Conservation (phyloP, 192 early-diverging fungal genomes). For the Rhizophlyctis rosea region DNA sequence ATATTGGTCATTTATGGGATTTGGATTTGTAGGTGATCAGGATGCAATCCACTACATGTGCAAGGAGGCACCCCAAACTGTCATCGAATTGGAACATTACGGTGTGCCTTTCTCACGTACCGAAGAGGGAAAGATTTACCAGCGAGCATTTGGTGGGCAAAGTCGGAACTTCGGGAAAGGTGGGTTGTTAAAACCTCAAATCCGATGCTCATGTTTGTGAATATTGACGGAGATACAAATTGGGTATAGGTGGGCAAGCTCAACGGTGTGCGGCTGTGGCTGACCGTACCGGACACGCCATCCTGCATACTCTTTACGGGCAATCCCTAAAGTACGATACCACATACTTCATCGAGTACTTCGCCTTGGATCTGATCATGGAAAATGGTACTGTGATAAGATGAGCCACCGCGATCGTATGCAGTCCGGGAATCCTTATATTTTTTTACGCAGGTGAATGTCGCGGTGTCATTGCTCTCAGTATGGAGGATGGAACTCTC, state of each 20-base stretch:
- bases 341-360: constrained; percentile 99
- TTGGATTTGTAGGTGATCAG: constrained; percentile 67
- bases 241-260: constrained; percentile 88
- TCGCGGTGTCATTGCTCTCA: constrained; percentile 93
- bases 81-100: constrained; percentile 97
- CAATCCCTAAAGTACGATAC: constrained; percentile 94
- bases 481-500: constrained; percentile 97
- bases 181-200: too few relatives aligned
- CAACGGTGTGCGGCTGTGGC: constrained; percentile 97
- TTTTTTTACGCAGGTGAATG: constrained; percentile 57
- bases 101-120: constrained; percentile 98
- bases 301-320: constrained; percentile 97
- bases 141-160: constrained; percentile 98
- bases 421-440: background rate
- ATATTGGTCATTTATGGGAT: constrained; percentile 1
- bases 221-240: too few relatives aligned
- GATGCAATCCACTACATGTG: constrained; percentile 99
- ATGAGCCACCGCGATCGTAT: background rate
- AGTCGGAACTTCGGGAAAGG: constrained; percentile 92
- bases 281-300: constrained; percentile 96
- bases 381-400: constrained; percentile 70
- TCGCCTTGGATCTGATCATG: constrained; percentile 98
- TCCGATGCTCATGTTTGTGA: too few relatives aligned
- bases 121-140: constrained; percentile 96
- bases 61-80: constrained; percentile 91